Evolutionary conservation across 2,329 filamentous ascomycete species (phyloP), one percentile per base, ranked within the genome.

Genomic region (Colletotrichum noveboracense): DNA sequence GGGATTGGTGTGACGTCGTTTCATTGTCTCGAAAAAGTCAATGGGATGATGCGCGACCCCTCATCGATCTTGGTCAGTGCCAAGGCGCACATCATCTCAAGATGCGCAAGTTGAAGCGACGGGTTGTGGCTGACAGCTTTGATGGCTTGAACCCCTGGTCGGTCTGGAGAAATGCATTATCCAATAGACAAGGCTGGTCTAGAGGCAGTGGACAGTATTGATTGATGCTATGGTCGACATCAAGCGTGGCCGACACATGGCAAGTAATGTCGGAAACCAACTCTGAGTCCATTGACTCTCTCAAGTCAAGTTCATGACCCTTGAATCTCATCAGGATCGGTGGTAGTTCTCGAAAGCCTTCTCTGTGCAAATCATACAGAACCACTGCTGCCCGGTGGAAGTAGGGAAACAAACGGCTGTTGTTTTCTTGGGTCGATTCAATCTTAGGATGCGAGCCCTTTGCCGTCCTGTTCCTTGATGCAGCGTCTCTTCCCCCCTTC

Each of bases 61-160:
- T 18, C 60, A 28, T 26, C 60, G 14, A 56, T 67, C 65, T 16
- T 16, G 24, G 24, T 24, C 66, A 26, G 26, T 18, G 71, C 71
- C 66, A 70, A 74, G 71, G 18, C 48, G 71, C 56, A 32, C 28
- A 70, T 70, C 66, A 34, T 48, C 32, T 26, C 43, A 43, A 60
- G 9, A 38, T 34, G 67, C 52, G 56, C 70, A 74, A 52, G 60
- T 66, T 26, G 71, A 71, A 52, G 71, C 71, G 67, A 66, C 6
- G 32, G 43, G 43, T 52, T 12, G 16, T 5, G 56, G n/a, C 56
- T 60, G 26, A 30, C 30, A 18, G 56, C 56, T 32, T n/a, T 26
- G 18, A 21, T 52, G 43, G 43, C 43, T 52, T 4, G 7, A 52
- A 21, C n/a, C 43, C 43, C 43, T 7, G 43, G 43, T 52, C 43